Percentiles rank a stretch among this genome's conserved stretches.
Evolutionary conservation across 2,329 filamentous ascomycete species (phyloP).

Genomic region (Kalaharituber pfeilii): DNA sequence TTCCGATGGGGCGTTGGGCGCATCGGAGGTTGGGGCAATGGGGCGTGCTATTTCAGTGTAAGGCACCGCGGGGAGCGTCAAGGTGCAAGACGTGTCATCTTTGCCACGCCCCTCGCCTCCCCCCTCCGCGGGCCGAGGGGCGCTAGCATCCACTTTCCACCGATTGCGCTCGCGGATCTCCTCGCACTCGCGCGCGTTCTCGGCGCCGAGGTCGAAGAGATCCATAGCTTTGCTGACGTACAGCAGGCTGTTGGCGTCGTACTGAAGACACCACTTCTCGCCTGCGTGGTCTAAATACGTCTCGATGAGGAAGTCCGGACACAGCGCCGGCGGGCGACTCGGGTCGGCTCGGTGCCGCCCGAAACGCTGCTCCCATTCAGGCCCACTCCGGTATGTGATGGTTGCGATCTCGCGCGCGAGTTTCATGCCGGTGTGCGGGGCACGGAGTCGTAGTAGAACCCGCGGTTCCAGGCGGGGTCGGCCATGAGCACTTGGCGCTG

Average conservation of each 20-base stretch:
- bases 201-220: slow-evolving; percentile 13
- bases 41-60: slow-evolving; percentile 48
- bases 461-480: slow-evolving; percentile 91
- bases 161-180: slow-evolving; percentile 6
- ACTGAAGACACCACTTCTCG: slow-evolving; percentile 96
- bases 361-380: slow-evolving; percentile 94
- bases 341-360: slow-evolving; percentile 73
- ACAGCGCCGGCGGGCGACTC: slow-evolving; percentile 74
- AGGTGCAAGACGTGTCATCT: slow-evolving; percentile 43
- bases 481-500: slow-evolving; percentile 98
- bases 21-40: slow-evolving; percentile 27
- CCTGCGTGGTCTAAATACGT: slow-evolving; percentile 96
- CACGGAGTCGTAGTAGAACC: slow-evolving; percentile 67
- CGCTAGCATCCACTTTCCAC: slow-evolving; percentile 7
- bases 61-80: slow-evolving; percentile 65
- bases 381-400: slow-evolving; percentile 88
- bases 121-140: slow-evolving; percentile 30
- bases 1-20: slow-evolving; percentile 49
- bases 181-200: slow-evolving; percentile 43
- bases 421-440: slow-evolving; percentile 94
- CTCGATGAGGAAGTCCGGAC: slow-evolving; percentile 92
- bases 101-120: slow-evolving; percentile 26
- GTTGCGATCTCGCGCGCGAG: slow-evolving; percentile 93
- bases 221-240: slow-evolving; percentile 98
- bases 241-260: slow-evolving; percentile 84